A percentile compares a stretch with the other conserved stretches of the same genome.
Evolutionary conservation across 2,329 filamentous ascomycete species (phyloP).

Genomic region (Pseudogymnoascus sp.): DNA sequence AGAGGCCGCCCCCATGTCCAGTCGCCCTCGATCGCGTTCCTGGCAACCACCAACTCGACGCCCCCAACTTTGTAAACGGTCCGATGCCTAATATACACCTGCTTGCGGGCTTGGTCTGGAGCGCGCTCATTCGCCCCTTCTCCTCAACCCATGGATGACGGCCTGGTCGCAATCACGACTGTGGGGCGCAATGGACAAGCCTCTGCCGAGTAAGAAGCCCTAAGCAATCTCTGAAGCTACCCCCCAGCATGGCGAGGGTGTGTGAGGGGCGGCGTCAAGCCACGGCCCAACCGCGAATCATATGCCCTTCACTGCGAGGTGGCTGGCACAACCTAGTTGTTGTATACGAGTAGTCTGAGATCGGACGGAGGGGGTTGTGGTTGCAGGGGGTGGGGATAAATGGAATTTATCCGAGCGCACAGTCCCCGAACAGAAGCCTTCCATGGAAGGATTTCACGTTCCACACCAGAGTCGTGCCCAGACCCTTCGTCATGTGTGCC

Average conservation of each 20-base stretch:
- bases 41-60: neutral
- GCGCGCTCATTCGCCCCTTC: neutral
- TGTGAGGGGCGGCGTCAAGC: neutral
- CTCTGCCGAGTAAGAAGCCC: conserved; percentile 3
- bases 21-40: neutral
- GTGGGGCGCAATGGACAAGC: conserved; percentile 1
- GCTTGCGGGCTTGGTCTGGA: neutral
- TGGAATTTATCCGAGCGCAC: neutral
- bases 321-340: neutral
- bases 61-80: conserved; percentile 5
- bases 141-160: neutral
- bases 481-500: neutral
- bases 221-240: neutral
- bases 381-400: neutral
- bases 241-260: neutral
- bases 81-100: conserved; percentile 5
- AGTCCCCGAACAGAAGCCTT: conserved; percentile 6
- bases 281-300: neutral
- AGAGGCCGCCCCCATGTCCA: neutral
- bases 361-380: neutral
- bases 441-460: neutral
- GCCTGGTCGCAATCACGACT: neutral
- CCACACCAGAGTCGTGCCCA: neutral
- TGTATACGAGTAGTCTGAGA: conserved; percentile 3
- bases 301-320: neutral